These are phyloP conservation scores for Diplosphaera chodatii DNA, from an alignment of 139 green algal genomes.

Conservation along the genomic window DNA sequence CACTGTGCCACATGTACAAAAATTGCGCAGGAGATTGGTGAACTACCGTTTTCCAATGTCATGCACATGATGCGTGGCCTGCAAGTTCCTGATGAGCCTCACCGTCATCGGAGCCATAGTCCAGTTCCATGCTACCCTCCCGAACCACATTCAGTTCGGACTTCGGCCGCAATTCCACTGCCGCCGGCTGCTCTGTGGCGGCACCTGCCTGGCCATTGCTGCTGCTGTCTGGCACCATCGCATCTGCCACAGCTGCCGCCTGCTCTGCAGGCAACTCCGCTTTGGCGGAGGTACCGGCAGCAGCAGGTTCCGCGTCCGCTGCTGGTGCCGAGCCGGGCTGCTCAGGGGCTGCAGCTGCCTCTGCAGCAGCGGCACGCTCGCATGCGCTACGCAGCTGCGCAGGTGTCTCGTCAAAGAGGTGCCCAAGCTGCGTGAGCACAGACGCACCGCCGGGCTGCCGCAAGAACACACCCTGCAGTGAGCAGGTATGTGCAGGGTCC, in stretches of 20 bases:
- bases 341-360: background rate
- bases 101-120: no score
- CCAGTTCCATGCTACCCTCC: no score
- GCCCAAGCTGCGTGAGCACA: slow-evolving; percentile 24
- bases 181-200: background rate
- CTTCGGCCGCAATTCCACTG: background rate
- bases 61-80: no score
- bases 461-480: slow-evolving; percentile 27
- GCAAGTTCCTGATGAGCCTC: no score
- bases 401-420: slow-evolving; percentile 30
- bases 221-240: background rate
- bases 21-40: no score
- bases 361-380: background rate
- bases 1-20: no score
- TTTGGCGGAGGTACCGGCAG: background rate
- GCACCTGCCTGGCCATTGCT: background rate
- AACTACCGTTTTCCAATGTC: no score
- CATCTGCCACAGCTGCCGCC: no score
- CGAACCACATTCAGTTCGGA: no score
- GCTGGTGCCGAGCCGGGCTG: background rate
- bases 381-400: slow-evolving; percentile 15
- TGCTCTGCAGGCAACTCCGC: no score
- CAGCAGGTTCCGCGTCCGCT: no score
- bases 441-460: background rate
- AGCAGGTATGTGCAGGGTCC: background rate